phyloP scores from a whole-genome alignment of 129 eudicot species.

The Pseudognaphalium luteoalbum region DNA sequence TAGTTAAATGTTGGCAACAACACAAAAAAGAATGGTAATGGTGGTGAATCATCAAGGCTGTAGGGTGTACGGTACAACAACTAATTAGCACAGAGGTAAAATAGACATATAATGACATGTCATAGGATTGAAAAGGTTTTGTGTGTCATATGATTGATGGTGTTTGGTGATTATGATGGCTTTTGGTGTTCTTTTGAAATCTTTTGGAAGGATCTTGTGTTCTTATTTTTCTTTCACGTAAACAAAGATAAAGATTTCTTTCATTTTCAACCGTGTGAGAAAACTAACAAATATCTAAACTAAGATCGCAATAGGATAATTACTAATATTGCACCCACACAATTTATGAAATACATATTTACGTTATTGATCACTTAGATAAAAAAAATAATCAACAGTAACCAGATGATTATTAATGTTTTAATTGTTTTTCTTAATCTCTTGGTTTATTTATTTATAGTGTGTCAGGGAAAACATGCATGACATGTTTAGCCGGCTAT shows the following conservation, averaged over 20 bases:
- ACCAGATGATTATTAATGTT: too few species aligned
- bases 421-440: too few species aligned
- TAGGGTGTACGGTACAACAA: not conserved
- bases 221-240: not conserved
- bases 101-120: not conserved
- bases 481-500: not conserved
- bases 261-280: not conserved
- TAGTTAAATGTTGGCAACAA: not conserved
- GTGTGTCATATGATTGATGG: slow-evolving; percentile 19
- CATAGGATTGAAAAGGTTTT: not conserved
- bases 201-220: slow-evolving; percentile 5
- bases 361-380: too few species aligned
- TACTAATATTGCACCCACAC: too few species aligned
- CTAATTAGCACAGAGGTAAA: not conserved
- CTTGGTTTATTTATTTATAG: not conserved
- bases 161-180: slow-evolving; percentile 19
- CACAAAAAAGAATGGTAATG: too few species aligned
- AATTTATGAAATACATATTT: too few species aligned
- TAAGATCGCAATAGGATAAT: not conserved
- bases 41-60: not conserved
- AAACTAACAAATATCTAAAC: not conserved
- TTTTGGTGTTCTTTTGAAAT: not conserved
- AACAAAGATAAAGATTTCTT: not conserved
- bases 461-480: not conserved
- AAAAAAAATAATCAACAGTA: too few species aligned